A percentile compares a stretch with the other conserved stretches of the same genome.
Evolutionary conservation across 208 protist genomes (phyloP).

Genomic region (Crithidia bombi): DNA sequence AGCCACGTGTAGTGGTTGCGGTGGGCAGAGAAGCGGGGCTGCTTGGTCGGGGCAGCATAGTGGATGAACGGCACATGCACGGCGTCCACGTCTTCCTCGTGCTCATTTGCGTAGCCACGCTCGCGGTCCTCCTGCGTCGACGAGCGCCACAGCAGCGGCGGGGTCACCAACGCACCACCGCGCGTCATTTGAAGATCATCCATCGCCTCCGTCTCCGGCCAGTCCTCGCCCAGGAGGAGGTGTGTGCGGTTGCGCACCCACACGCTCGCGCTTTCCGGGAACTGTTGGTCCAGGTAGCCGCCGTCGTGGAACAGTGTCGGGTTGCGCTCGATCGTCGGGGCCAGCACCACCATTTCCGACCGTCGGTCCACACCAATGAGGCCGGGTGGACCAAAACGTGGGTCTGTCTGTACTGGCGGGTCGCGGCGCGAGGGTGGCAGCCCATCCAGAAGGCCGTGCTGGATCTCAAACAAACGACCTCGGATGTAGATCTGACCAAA

Average conservation of each 20-base stretch:
- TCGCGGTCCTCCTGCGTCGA: slow-evolving; percentile 19
- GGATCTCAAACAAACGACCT: slow-evolving; percentile 32
- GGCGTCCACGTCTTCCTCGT: slow-evolving; percentile 11
- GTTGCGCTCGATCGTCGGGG: slow-evolving; percentile 15
- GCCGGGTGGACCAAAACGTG: slow-evolving; percentile 14
- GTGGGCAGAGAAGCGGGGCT: slow-evolving; percentile 22
- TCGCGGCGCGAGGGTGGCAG: slow-evolving; percentile 7
- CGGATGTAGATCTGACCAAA: slow-evolving; percentile 40
- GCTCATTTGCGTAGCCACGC: slow-evolving; percentile 16
- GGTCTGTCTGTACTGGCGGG: slow-evolving; percentile 13
- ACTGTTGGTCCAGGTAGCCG: slow-evolving; percentile 29
- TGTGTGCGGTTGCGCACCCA: slow-evolving; percentile 23
- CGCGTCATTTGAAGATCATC: slow-evolving; percentile 9
- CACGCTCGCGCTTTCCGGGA: background rate
- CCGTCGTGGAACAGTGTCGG: slow-evolving; percentile 20
- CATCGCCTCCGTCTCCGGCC: slow-evolving; percentile 2
- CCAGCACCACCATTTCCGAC: slow-evolving; percentile 29
- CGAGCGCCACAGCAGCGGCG: slow-evolving; percentile 36
- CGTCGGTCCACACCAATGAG: slow-evolving; percentile 26
- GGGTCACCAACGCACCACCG: slow-evolving; percentile 23
- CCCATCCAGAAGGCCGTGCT: slow-evolving; percentile 34
- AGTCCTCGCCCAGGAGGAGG: slow-evolving; percentile 20
- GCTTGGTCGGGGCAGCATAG: slow-evolving; percentile 33
- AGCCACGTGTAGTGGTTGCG: slow-evolving; percentile 36
- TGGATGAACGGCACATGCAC: slow-evolving; percentile 34